A percentile compares a stretch with the other conserved stretches of the same genome.
Conservation (phyloP, 192 early-diverging fungal genomes). For the Entrophospora sp. region DNA sequence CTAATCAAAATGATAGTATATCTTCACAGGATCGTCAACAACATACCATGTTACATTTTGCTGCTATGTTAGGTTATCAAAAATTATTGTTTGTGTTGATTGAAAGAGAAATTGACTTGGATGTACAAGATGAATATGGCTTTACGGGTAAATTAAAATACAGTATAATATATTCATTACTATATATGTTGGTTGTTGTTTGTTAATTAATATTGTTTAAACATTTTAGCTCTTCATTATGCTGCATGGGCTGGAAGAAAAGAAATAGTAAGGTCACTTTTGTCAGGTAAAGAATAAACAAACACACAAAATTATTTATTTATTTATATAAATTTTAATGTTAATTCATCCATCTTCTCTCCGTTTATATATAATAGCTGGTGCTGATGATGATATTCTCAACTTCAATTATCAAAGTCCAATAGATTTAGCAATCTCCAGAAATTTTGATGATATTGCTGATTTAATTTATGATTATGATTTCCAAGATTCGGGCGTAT, state of each 20-base stretch:
- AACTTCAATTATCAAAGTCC: constrained; percentile 9
- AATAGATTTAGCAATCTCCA: not conserved
- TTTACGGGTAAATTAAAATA: constrained; percentile 48
- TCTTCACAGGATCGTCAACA: constrained; percentile 27
- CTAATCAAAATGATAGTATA: constrained; percentile 23
- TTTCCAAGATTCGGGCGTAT: constrained; percentile 17
- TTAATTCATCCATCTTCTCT: not conserved
- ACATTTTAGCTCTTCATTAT: constrained; percentile 64
- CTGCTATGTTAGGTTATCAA: constrained; percentile 48
- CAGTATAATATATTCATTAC: no score
- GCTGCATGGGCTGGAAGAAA: constrained; percentile 44
- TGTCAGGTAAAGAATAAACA: no score
- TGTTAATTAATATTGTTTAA: no score
- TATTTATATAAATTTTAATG: not conserved
- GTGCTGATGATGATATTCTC: constrained; percentile 2
- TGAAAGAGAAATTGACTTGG: constrained; percentile 34
- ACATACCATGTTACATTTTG: constrained; percentile 58
- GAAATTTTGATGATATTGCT: constrained; percentile 11
- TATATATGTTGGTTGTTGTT: no score
- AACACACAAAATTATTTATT: not conserved
- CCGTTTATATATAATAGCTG: no score
- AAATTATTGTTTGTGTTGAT: constrained; percentile 38
- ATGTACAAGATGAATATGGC: constrained; percentile 51
- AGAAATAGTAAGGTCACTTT: constrained; percentile 43
- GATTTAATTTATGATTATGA: not conserved